These are phyloP conservation scores for Collybia sordida DNA, from an alignment of 768 basidiomycete species.

Conservation along the genomic window DNA sequence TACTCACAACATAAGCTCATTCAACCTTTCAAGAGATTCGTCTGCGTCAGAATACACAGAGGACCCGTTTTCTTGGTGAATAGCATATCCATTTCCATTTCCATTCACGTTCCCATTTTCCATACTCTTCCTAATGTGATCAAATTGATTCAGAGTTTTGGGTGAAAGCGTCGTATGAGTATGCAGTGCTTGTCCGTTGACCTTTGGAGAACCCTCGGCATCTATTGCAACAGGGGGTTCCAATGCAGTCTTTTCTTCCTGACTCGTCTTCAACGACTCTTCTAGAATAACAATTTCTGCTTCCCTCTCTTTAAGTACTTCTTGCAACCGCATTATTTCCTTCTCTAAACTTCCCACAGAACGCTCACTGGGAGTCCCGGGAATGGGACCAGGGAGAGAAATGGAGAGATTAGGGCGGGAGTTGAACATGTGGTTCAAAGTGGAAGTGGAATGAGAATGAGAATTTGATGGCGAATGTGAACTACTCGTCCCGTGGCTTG, in stretches of 20 bases:
- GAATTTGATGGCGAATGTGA: constrained; percentile 62
- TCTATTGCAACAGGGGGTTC: constrained; percentile 7
- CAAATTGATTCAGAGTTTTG: constrained; percentile 71
- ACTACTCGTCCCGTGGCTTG: constrained; percentile 72
- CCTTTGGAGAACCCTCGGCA: constrained; percentile 13
- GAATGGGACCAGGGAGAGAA: constrained; percentile 44
- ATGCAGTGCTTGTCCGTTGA: constrained; percentile 21
- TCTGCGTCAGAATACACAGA: constrained; percentile 52
- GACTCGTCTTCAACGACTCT: constrained; percentile 40
- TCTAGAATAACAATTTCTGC: constrained; percentile 85
- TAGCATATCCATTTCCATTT: constrained; percentile 37
- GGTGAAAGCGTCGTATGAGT: constrained; percentile 55
- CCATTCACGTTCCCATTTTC: constrained; percentile 20
- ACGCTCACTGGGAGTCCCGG: constrained; percentile 51
- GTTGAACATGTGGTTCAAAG: constrained; percentile 16
- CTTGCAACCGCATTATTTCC: constrained; percentile 94
- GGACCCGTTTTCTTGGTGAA: constrained; percentile 35
- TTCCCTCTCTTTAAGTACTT: constrained; percentile 88
- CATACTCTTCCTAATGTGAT: constrained; percentile 69
- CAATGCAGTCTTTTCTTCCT: constrained; percentile 21
- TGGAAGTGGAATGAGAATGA: constrained; percentile 31
- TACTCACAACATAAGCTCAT: constrained; percentile 89
- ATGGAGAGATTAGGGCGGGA: constrained; percentile 59
- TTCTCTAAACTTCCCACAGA: constrained; percentile 85
- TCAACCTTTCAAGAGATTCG: constrained; percentile 76